Evolutionary conservation across 768 basidiomycete species (phyloP), one percentile per base, ranked within the genome.

Genomic region (Tricholoma sp.): DNA sequence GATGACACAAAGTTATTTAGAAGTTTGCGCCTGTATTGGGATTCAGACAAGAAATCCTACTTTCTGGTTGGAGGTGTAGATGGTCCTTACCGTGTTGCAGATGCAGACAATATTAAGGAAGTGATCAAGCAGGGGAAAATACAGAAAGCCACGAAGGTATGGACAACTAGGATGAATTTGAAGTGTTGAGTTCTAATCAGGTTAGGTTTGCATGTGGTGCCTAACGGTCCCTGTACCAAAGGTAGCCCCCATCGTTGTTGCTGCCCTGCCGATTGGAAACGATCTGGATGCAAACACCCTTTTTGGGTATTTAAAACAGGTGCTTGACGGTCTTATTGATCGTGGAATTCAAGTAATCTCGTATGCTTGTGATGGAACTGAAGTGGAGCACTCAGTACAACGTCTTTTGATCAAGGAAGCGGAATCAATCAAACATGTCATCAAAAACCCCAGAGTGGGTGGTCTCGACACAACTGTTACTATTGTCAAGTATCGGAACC

Each of bases 321-420:
- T 76, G n/a, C 35, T 76, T 0, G 18, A 55, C 22, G 67, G 69
- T 1, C 69, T 75, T 2, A n/a, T 71, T 3, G 52, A 62, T 16
- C 49, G 34, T 1, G 46, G 58, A 4, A 57, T 77, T 14, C 32
- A 60, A 5, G 62, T 74, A 8, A 56, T 72, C 3, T 74, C 73
- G 4, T 71, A 70, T 37, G 64, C 70, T 3, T 67, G 63, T 50
- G 73, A 77, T 67, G 76, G 76, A 0, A 73, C 74, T 0, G 66
- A 68, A 53, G 57, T 63, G 1, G 74, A 77, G 56, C 68, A 70
- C 8, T 32, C 57, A 0, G 57, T 71, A 1, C 69, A 73, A 49
- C 21, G 60, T 1, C n/a, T 58, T 14, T 43, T 74, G 7, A 45
- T 58, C 1, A 29, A 58, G 47, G 14, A 14, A 14, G 11, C 54